Conservation (phyloP, 176 grass and related monocot genomes). For the Musa troglodytarum region DNA sequence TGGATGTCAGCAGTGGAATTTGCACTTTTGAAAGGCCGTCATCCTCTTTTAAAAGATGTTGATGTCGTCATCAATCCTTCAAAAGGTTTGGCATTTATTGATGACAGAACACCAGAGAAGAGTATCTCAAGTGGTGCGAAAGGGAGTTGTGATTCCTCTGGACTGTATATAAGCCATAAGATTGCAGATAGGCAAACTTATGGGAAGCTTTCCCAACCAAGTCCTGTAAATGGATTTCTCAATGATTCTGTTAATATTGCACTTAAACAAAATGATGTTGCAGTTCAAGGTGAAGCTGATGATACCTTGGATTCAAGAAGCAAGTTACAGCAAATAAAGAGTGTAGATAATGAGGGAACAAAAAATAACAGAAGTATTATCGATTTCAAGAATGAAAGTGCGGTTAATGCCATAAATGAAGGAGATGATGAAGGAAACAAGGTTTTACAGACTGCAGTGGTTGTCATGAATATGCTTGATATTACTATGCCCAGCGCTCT, state of each 20-base stretch:
- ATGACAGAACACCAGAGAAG: conserved; percentile 30
- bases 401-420: neutral
- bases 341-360: conserved; percentile 28
- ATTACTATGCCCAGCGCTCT: conserved; percentile 76
- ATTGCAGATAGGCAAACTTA: conserved; percentile 14
- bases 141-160: conserved; percentile 18
- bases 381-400: neutral
- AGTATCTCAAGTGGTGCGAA: conserved; percentile 22
- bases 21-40: conserved; percentile 87
- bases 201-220: neutral
- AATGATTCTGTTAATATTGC: conserved; percentile 30
- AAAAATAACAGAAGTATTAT: conserved; percentile 15
- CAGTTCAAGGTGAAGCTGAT: conserved; percentile 35
- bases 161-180: conserved; percentile 35
- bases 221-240: conserved; percentile 49
- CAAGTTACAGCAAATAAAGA: conserved; percentile 12
- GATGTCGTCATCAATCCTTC: conserved; percentile 78
- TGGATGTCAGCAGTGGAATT: conserved; percentile 90
- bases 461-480: conserved; percentile 91
- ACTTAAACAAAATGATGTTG: conserved; percentile 22
- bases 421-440: conserved; percentile 58
- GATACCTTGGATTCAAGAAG: conserved; percentile 20
- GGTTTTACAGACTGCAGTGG: conserved; percentile 58
- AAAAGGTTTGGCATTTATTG: conserved; percentile 63
- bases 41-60: conserved; percentile 88